Evolutionary conservation across 495 filamentous ascomycete genomes (phyloP).

Genomic region (Penicillium coprophilum): DNA sequence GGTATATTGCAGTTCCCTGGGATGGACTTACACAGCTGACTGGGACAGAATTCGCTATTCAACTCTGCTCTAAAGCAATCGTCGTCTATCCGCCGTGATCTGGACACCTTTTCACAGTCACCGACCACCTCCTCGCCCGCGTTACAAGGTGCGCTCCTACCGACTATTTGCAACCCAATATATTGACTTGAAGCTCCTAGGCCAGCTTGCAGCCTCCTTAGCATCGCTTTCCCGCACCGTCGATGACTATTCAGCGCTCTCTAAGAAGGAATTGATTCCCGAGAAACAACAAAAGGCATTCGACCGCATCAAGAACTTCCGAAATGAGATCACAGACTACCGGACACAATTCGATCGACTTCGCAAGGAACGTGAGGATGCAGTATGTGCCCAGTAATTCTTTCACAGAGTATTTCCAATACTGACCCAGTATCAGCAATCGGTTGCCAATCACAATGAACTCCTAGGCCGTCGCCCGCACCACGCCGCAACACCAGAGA

Average conservation of each 20-base stretch:
- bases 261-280: conserved; percentile 81
- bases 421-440: conserved; percentile 45
- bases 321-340: conserved; percentile 75
- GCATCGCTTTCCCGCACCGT: conserved; percentile 87
- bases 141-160: conserved; percentile 53
- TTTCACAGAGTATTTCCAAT: background rate
- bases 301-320: conserved; percentile 83
- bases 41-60: conserved; percentile 78
- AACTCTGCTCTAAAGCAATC: conserved; percentile 95
- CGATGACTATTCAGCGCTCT: conserved; percentile 85
- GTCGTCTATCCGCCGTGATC: conserved; percentile 80
- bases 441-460: conserved; percentile 73
- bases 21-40: background rate
- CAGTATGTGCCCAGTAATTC: conserved; percentile 41
- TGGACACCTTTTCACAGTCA: conserved; percentile 68
- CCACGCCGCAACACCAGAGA: conserved; percentile 84
- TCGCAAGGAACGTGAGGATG: conserved; percentile 72
- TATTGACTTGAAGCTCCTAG: conserved; percentile 37
- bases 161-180: conserved; percentile 2
- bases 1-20: conserved; percentile 13
- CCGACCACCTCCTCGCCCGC: conserved; percentile 61
- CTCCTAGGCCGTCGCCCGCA: conserved; percentile 89
- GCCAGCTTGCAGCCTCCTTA: conserved; percentile 82
- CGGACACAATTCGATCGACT: conserved; percentile 72
- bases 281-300: conserved; percentile 88